phyloP scores from a whole-genome alignment of 768 basidiomycete species.

The Suillus hirtellus region DNA sequence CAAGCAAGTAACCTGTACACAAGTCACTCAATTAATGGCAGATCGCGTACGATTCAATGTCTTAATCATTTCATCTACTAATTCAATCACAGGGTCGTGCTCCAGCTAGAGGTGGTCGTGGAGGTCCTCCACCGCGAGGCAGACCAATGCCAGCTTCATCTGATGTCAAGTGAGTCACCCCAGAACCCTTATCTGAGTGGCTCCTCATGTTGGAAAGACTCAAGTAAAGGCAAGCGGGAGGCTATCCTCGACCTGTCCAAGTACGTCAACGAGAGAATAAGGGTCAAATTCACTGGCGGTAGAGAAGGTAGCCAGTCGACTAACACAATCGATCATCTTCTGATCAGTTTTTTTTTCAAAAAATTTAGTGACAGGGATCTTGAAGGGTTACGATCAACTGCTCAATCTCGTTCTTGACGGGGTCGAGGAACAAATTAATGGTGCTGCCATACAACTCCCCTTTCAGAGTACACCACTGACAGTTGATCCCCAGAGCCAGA shows the following conservation, averaged over 20 bases:
- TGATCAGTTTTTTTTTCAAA: neutral
- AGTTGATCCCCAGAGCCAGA: conserved; percentile 53
- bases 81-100: conserved; percentile 57
- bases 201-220: conserved; percentile 31
- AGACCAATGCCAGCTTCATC: conserved; percentile 17
- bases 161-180: conserved; percentile 30
- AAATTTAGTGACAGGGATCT: conserved; percentile 74
- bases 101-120: conserved; percentile 46
- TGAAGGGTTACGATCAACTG: conserved; percentile 96
- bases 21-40: conserved; percentile 22
- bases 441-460: conserved; percentile 37
- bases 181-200: conserved; percentile 1
- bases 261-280: conserved; percentile 88
- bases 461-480: neutral
- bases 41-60: conserved; percentile 25
- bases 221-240: conserved; percentile 65
- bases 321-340: neutral
- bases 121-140: conserved; percentile 36
- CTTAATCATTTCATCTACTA: conserved; percentile 10
- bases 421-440: conserved; percentile 79
- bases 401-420: conserved; percentile 97
- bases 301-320: conserved; percentile 68
- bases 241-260: conserved; percentile 95
- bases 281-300: conserved; percentile 98
- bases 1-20: conserved; percentile 1